Conservation (phyloP, 1,139 yeast species). For the Pichia sp. region DNA sequence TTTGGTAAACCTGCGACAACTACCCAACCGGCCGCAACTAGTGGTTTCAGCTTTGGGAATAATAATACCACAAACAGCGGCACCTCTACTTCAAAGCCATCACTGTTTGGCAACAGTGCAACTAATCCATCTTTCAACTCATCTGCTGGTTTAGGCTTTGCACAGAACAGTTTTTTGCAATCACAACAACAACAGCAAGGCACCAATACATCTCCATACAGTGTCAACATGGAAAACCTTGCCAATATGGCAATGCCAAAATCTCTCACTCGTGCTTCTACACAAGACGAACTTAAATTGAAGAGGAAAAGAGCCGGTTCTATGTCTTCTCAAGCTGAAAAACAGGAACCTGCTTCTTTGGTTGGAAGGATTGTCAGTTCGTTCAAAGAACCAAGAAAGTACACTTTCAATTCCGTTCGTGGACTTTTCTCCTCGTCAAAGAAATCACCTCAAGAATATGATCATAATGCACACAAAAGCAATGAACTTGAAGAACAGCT, state of each 20-base stretch:
- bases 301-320: slow-evolving; percentile 21
- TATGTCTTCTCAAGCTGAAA: slow-evolving; percentile 2
- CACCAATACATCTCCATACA: slow-evolving; percentile 18
- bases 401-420: slow-evolving; percentile 20
- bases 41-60: slow-evolving; percentile 6
- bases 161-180: slow-evolving; percentile 4
- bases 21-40: slow-evolving; percentile 1
- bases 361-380: slow-evolving; percentile 20
- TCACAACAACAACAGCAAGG: slow-evolving; percentile 19
- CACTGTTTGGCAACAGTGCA: slow-evolving; percentile 24
- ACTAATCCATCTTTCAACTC: slow-evolving; percentile 12
- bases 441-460: no score
- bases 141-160: slow-evolving; percentile 8
- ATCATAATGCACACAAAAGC: neutral
- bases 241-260: slow-evolving; percentile 23
- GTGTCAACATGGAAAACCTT: slow-evolving; percentile 15
- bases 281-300: slow-evolving; percentile 2
- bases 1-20: neutral
- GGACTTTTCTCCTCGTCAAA: slow-evolving; percentile 27
- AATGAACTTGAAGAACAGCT: neutral
- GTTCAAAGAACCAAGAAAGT: slow-evolving; percentile 17
- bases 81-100: slow-evolving; percentile 19
- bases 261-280: slow-evolving; percentile 19
- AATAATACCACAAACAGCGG: no score
- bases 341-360: slow-evolving; percentile 13